Percentiles rank a stretch among this genome's conserved stretches.
phyloP scores from a whole-genome alignment of 768 basidiomycete genomes.

The Melanogaster broomeanus region DNA sequence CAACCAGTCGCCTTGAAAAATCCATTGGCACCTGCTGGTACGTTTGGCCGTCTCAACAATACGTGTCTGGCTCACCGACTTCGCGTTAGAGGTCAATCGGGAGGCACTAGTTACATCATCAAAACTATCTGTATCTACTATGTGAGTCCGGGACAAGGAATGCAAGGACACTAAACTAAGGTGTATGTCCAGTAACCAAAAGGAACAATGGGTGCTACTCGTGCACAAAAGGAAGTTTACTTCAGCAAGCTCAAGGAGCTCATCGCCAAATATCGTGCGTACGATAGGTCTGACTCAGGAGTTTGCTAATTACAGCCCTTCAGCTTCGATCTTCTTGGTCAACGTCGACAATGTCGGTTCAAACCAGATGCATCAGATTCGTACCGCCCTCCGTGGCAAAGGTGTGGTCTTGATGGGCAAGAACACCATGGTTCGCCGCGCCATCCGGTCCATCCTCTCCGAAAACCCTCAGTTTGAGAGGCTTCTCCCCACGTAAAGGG shows the following conservation, averaged over 20 bases:
- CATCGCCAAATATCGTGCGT: conserved; percentile 84
- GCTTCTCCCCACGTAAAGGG: conserved; percentile 92
- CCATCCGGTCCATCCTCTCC: conserved; percentile 84
- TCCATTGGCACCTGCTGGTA: conserved; percentile 87
- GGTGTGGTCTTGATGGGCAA: conserved; percentile 99
- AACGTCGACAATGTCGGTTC: conserved; percentile 99
- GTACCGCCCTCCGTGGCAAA: conserved; percentile 92
- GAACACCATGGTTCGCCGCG: conserved; percentile 99
- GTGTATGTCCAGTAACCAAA: conserved; percentile 16
- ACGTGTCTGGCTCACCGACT: conserved; percentile 8
- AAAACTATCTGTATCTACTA: conserved; percentile 22
- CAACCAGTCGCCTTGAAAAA: conserved; percentile 82
- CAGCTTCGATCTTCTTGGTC: conserved; percentile 97
- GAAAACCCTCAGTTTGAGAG: conserved; percentile 95
- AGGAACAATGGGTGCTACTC: conserved; percentile 84
- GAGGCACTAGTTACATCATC: conserved; percentile 63
- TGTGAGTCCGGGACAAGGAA: conserved; percentile 22
- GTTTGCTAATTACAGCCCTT: conserved; percentile 1
- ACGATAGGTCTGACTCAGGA: background rate
- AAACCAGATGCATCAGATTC: conserved; percentile 99
- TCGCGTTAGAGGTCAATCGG: conserved; percentile 80
- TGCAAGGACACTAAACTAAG: background rate
- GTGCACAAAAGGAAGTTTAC: conserved; percentile 88
- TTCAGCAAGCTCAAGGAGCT: conserved; percentile 94
- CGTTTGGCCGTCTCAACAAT: conserved; percentile 15